Percentiles rank a stretch among this genome's conserved stretches.
Evolutionary conservation across 2,329 filamentous ascomycete species (phyloP).

Genomic region (Paraconiothyrium brasiliense): DNA sequence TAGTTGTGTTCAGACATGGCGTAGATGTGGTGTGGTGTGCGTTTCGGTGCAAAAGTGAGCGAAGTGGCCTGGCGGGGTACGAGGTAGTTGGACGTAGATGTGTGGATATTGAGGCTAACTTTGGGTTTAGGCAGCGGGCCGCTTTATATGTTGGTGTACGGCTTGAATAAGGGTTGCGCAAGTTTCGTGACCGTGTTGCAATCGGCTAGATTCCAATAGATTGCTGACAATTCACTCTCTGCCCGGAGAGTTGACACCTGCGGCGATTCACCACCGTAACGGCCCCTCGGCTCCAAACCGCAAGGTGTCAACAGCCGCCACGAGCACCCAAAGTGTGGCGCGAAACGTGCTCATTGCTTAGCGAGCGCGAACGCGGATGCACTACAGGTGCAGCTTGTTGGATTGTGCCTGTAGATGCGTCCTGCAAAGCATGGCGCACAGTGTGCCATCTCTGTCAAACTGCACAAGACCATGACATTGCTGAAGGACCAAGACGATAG

Average conservation of each 20-base stretch:
- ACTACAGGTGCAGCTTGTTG: not conserved
- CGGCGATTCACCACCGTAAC: conserved; percentile 33
- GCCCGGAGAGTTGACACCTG: conserved; percentile 36
- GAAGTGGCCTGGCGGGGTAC: conserved; percentile 20
- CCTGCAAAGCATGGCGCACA: not conserved
- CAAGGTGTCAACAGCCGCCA: conserved; percentile 29
- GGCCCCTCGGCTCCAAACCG: conserved; percentile 10
- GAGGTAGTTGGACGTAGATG: conserved; percentile 14
- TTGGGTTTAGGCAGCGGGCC: conserved; percentile 11
- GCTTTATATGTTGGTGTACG: conserved; percentile 17
- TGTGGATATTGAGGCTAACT: not conserved
- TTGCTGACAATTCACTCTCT: conserved; percentile 42
- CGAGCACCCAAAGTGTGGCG: conserved; percentile 31
- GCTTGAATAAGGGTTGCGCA: conserved; percentile 34
- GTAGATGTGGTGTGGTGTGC: conserved; percentile 18
- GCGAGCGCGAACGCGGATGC: not conserved
- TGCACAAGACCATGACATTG: not conserved
- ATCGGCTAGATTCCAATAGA: conserved; percentile 44
- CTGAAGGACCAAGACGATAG: not conserved
- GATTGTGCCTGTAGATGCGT: not conserved
- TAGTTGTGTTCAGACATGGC: conserved; percentile 83
- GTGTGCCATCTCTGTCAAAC: not conserved
- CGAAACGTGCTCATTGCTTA: conserved; percentile 47
- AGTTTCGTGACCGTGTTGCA: conserved; percentile 46
- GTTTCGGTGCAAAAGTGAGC: conserved; percentile 12